A percentile compares a stretch with the other conserved stretches of the same genome.
Evolutionary conservation across 176 grass and related monocot genomes (phyloP).

Genomic region (Oryza punctata): DNA sequence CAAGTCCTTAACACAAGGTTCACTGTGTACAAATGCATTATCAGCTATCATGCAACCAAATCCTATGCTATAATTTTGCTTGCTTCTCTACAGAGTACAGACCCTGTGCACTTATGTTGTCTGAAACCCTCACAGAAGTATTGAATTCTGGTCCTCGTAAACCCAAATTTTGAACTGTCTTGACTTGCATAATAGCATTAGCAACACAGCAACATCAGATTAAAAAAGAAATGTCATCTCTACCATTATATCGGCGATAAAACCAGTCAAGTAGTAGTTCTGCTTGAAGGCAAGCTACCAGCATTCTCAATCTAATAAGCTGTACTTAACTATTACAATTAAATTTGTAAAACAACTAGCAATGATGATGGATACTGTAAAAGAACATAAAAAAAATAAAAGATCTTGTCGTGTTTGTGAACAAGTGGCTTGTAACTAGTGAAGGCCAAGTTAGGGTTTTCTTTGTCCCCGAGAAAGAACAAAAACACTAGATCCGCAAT

Average conservation of each 20-base stretch:
- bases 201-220: neutral
- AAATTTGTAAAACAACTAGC: neutral
- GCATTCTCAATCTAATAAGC: neutral
- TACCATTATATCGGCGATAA: neutral
- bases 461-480: neutral
- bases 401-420: neutral
- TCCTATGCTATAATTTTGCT: neutral
- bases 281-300: neutral
- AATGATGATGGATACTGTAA: neutral
- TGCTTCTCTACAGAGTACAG: neutral
- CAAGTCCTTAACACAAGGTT: too few species aligned
- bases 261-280: neutral
- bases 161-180: neutral
- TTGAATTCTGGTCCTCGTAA: neutral
- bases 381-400: neutral
- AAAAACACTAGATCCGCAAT: neutral
- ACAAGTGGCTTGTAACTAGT: neutral
- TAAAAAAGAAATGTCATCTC: neutral
- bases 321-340: neutral
- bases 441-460: neutral
- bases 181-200: neutral
- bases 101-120: neutral
- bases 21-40: constrained; percentile 4
- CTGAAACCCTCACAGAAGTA: neutral
- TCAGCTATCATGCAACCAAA: constrained; percentile 11